Percentiles rank a stretch among this genome's conserved stretches.
Conservation (phyloP, 257 asterid genomes). For the Salvia splendens region DNA sequence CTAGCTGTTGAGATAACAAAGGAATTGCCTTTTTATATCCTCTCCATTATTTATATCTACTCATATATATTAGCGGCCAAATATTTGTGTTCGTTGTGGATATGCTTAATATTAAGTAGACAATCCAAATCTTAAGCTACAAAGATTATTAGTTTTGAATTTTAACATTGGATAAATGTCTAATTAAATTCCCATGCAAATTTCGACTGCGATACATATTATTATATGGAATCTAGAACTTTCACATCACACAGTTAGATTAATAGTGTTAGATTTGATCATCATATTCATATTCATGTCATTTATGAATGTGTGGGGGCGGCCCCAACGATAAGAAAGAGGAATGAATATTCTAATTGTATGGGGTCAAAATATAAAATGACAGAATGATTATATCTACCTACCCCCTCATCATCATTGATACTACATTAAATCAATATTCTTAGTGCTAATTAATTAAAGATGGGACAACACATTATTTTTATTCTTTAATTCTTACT, state of each 20-base stretch:
- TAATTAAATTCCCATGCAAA: no score
- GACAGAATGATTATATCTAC: slow-evolving; percentile 11
- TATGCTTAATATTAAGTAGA: no score
- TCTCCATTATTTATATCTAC: no score
- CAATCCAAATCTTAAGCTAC: no score
- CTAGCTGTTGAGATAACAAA: not conserved
- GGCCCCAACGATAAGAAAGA: not conserved
- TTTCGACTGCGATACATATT: no score
- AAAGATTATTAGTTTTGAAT: no score
- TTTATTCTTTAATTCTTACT: not conserved
- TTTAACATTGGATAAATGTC: no score
- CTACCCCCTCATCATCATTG: not conserved
- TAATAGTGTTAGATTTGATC: not conserved
- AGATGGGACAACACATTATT: not conserved
- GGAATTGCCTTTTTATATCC: no score
- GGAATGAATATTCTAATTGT: slow-evolving; percentile 20
- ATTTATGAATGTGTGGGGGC: not conserved
- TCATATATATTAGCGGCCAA: no score
- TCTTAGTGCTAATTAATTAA: not conserved
- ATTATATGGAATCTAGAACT: no score
- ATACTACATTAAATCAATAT: not conserved
- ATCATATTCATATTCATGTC: not conserved
- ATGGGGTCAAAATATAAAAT: slow-evolving; percentile 20
- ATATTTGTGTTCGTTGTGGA: no score
- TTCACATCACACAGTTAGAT: not conserved